A percentile compares a stretch with the other conserved stretches of the same genome.
Conservation (phyloP, 2,329 filamentous ascomycete genomes). For the Cladosporium sp. region DNA sequence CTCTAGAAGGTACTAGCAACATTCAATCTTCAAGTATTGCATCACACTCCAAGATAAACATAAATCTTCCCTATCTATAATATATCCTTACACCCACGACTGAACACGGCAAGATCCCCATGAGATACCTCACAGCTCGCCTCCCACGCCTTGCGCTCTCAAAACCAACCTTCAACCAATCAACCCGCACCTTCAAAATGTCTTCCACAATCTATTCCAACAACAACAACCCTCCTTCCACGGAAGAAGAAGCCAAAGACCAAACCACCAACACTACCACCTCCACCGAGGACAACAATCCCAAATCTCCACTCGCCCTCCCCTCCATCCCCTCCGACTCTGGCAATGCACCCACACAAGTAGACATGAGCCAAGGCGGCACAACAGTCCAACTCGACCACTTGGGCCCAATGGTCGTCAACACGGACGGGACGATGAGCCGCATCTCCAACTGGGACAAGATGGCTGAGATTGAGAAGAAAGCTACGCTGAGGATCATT, state of each 20-base stretch:
- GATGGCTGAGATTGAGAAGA: slow-evolving; percentile 65
- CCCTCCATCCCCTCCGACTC: slow-evolving; percentile 20
- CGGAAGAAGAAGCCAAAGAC: background rate
- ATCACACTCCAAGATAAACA: too few species aligned
- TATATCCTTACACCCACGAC: too few species aligned
- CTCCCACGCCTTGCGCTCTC: background rate
- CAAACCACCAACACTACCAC: too few species aligned
- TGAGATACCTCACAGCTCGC: slow-evolving; percentile 5
- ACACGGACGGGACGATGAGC: slow-evolving; percentile 66
- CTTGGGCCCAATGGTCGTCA: slow-evolving; percentile 70
- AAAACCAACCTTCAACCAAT: background rate
- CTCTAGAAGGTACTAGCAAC: background rate
- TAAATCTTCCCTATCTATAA: too few species aligned
- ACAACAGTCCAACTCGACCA: slow-evolving; percentile 58
- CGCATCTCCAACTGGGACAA: slow-evolving; percentile 69
- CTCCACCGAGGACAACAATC: background rate
- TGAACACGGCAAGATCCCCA: background rate
- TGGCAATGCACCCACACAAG: slow-evolving; percentile 27
- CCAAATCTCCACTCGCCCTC: slow-evolving; percentile 17
- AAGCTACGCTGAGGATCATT: slow-evolving; percentile 63
- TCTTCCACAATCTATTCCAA: background rate
- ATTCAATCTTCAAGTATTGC: too few species aligned
- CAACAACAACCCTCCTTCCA: background rate
- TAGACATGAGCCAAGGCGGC: slow-evolving; percentile 32
- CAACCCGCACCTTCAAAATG: slow-evolving; percentile 8